Conservation (phyloP, 345 rosid species). For the Citrus sp. region DNA sequence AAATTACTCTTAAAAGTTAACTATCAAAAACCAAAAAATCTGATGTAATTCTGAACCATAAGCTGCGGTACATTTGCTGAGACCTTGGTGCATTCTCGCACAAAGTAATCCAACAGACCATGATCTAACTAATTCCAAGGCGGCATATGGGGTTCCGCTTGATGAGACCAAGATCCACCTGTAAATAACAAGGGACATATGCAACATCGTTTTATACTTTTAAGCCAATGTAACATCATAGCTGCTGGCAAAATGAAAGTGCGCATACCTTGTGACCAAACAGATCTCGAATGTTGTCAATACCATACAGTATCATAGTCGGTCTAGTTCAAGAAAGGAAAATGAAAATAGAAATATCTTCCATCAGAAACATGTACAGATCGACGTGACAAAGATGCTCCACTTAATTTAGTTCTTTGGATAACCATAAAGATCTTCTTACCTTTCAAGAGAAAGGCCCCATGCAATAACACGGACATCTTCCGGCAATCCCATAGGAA, state of each 20-base stretch:
- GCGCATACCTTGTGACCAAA: conserved; percentile 84
- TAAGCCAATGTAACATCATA: background rate
- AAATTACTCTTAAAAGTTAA: background rate
- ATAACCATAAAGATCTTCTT: conserved; percentile 2
- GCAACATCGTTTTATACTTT: background rate
- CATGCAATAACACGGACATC: conserved; percentile 89
- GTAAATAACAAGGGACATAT: conserved; percentile 17
- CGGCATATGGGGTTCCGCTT: conserved; percentile 73
- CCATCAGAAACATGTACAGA: background rate
- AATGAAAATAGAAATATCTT: background rate
- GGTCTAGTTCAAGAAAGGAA: conserved; percentile 49
- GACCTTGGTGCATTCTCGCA: background rate
- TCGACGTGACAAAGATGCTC: background rate
- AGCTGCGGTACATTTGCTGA: background rate
- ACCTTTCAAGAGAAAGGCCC: conserved; percentile 99
- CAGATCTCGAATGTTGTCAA: conserved; percentile 85
- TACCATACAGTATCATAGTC: conserved; percentile 82
- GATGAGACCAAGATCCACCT: conserved; percentile 87
- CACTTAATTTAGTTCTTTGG: background rate
- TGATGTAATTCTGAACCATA: background rate
- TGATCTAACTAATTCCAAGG: conserved; percentile 45
- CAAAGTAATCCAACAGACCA: background rate
- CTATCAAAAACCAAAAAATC: background rate
- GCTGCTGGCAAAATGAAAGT: background rate
- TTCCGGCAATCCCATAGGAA: conserved; percentile 92